Percentiles rank a stretch among this genome's conserved stretches.
These are phyloP conservation scores for Globisporangium cederbergense DNA, from an alignment of 352 stramenopile species.

Conservation along the genomic window DNA sequence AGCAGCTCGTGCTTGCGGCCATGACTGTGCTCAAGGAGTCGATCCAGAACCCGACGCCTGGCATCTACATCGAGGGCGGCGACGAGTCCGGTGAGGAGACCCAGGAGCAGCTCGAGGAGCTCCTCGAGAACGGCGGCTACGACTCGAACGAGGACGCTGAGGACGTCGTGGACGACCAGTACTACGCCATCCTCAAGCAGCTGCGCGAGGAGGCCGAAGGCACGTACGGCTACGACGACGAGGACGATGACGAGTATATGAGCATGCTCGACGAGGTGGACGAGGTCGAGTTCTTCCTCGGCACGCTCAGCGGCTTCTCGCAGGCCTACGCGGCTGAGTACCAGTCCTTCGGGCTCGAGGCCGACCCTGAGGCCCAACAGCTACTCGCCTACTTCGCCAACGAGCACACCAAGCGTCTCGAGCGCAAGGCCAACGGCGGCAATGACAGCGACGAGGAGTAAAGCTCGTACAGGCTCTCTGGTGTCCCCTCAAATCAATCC, in stretches of 20 bases:
- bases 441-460: conserved; percentile 12
- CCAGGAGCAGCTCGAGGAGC: conserved; percentile 71
- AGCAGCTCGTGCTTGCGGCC: conserved; percentile 80
- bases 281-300: conserved; percentile 90
- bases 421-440: conserved; percentile 20
- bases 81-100: conserved; percentile 44
- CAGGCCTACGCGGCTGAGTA: conserved; percentile 54
- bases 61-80: conserved; percentile 61
- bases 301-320: conserved; percentile 79
- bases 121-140: conserved; percentile 92
- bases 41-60: conserved; percentile 54
- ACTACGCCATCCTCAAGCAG: conserved; percentile 93
- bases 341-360: conserved; percentile 54
- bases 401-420: conserved; percentile 44
- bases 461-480: background rate
- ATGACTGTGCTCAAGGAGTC: conserved; percentile 84
- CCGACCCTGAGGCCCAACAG: conserved; percentile 56
- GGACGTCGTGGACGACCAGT: conserved; percentile 92
- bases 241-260: conserved; percentile 92
- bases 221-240: conserved; percentile 69
- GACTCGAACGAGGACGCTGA: conserved; percentile 87
- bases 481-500: background rate
- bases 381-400: conserved; percentile 51
- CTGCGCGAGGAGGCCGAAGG: conserved; percentile 85
- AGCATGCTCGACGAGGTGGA: conserved; percentile 92